Evolutionary conservation across 2,329 filamentous ascomycete species (phyloP).

Genomic region (Rhexocercosporidium sp.): DNA sequence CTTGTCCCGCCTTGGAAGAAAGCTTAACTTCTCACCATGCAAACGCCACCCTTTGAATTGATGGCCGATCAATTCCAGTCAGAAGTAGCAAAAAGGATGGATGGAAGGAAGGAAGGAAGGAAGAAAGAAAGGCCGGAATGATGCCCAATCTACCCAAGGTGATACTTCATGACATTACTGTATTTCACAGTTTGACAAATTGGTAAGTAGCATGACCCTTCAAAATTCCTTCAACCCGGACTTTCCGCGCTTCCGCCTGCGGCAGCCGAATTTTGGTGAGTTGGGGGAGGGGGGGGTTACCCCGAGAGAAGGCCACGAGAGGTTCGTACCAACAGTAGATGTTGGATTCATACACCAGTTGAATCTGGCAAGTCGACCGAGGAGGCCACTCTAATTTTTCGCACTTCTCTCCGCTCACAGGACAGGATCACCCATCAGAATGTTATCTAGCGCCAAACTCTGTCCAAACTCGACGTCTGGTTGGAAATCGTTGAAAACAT

Average conservation of each 20-base stretch:
- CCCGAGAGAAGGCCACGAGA: background rate
- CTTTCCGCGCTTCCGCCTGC: background rate
- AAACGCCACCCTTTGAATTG: too few relatives aligned
- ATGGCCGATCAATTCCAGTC: background rate
- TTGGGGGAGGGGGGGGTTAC: background rate
- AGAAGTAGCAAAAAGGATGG: background rate
- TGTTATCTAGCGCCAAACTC: conserved; percentile 14
- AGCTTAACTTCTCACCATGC: background rate
- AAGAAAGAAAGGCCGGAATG: too few relatives aligned
- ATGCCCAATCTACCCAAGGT: too few relatives aligned
- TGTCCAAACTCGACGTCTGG: conserved; percentile 18
- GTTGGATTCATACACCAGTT: background rate
- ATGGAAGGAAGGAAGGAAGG: too few relatives aligned
- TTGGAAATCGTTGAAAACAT: conserved; percentile 21
- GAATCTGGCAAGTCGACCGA: background rate
- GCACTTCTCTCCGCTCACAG: background rate
- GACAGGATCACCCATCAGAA: background rate
- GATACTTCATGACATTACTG: too few relatives aligned
- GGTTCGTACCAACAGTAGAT: background rate
- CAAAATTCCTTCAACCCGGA: background rate
- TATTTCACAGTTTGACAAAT: too few relatives aligned
- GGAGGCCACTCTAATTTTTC: background rate
- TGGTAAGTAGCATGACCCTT: background rate
- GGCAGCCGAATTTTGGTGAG: background rate
- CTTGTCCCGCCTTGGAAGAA: conserved; percentile 3